Conservation (phyloP, 176 grass and related monocot species). For the Carex littledalei region DNA sequence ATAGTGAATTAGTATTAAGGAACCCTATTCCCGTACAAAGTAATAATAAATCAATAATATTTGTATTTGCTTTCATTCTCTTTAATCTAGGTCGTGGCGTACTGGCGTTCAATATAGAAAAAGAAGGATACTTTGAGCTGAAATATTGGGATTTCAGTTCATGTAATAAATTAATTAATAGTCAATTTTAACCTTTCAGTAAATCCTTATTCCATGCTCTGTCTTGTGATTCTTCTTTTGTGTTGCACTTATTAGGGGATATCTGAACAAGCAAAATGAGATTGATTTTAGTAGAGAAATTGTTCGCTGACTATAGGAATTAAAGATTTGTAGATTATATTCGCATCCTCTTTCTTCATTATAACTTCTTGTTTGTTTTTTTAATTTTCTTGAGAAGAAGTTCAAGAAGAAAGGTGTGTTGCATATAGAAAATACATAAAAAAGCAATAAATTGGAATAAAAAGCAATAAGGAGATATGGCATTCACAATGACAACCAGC, state of each 20-base stretch:
- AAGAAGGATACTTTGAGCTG: background rate
- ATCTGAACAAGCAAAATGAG: background rate
- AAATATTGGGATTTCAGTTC: background rate
- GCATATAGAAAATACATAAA: no score
- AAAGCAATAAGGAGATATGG: no score
- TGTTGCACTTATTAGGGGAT: background rate
- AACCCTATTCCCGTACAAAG: background rate
- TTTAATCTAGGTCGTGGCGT: background rate
- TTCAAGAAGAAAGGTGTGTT: no score
- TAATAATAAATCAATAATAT: background rate
- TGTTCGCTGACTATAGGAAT: no score
- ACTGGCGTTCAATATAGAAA: no score
- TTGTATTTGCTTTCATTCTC: background rate
- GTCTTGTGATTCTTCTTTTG: slow-evolving; percentile 1
- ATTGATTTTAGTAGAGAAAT: background rate
- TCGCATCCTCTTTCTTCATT: no score
- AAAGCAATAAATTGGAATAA: no score
- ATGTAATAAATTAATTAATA: background rate
- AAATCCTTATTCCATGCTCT: background rate
- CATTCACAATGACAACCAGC: no score
- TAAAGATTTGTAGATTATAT: no score
- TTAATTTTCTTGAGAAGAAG: no score
- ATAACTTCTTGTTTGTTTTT: no score
- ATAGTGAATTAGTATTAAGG: background rate
- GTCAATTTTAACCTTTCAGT: no score